phyloP scores from a whole-genome alignment of 2,329 filamentous ascomycete genomes.

The Colletotrichum tanaceti region DNA sequence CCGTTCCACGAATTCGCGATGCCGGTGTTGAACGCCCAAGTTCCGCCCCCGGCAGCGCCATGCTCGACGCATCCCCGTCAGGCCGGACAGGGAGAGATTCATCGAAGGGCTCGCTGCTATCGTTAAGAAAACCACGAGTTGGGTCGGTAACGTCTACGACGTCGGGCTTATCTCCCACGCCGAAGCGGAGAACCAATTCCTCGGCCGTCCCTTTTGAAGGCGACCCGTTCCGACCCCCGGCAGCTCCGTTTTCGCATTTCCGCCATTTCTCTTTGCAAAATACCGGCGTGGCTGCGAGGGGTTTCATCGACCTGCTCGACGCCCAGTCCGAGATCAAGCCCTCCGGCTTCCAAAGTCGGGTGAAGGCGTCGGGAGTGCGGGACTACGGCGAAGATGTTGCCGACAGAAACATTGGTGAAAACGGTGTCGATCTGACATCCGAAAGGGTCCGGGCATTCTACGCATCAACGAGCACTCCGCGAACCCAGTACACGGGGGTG shows the following conservation, averaged over 20 bases:
- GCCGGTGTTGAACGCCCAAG: slow-evolving; percentile 50
- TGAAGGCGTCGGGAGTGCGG: slow-evolving; percentile 62
- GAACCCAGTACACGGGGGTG: slow-evolving; percentile 38
- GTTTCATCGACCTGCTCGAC: slow-evolving; percentile 67
- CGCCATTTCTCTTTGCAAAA: slow-evolving; percentile 51
- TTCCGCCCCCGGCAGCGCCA: slow-evolving; percentile 49
- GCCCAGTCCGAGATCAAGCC: slow-evolving; percentile 65
- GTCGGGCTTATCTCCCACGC: slow-evolving; percentile 19
- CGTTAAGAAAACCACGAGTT: slow-evolving; percentile 37
- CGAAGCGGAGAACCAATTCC: slow-evolving; percentile 1
- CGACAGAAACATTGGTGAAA: slow-evolving; percentile 66
- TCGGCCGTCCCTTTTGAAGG: slow-evolving; percentile 24
- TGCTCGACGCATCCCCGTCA: slow-evolving; percentile 11
- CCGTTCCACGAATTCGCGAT: slow-evolving; percentile 48
- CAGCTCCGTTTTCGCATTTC: slow-evolving; percentile 44
- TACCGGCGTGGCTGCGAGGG: slow-evolving; percentile 43
- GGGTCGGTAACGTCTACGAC: slow-evolving; percentile 27
- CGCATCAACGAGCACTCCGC: slow-evolving; percentile 40
- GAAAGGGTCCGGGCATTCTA: slow-evolving; percentile 53
- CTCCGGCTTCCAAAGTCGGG: slow-evolving; percentile 60
- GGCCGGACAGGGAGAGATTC: slow-evolving; percentile 39
- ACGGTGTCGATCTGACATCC: slow-evolving; percentile 49
- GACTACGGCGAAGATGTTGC: slow-evolving; percentile 75
- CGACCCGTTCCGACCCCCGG: slow-evolving; percentile 37
- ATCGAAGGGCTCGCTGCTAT: slow-evolving; percentile 38